Conservation (phyloP, 306 rosid genomes). For the Vigna mungo region DNA sequence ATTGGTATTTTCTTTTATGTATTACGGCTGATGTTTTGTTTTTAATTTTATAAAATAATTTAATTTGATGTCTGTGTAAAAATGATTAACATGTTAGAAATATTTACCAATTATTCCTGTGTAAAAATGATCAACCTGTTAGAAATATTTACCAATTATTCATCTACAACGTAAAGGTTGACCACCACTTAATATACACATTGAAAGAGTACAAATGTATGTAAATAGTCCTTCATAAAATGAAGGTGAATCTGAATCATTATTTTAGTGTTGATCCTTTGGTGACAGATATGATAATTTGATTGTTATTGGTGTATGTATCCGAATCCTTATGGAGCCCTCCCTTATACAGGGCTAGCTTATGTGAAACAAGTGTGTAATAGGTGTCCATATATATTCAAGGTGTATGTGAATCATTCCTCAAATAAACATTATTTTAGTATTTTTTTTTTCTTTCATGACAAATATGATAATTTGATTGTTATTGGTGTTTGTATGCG, state of each 20-base stretch:
- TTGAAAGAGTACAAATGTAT: no score
- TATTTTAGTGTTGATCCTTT: not conserved
- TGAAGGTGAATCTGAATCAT: no score
- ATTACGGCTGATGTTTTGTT: not conserved
- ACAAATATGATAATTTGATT: not conserved
- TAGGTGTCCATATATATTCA: no score
- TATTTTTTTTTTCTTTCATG: not conserved
- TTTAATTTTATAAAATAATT: not conserved
- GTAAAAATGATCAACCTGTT: no score
- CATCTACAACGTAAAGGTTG: no score
- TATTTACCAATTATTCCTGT: not conserved
- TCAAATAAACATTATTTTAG: not conserved
- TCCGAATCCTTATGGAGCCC: not conserved
- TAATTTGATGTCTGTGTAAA: not conserved
- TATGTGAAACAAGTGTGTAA: no score
- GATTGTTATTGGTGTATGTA: not conserved
- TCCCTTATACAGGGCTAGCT: no score
- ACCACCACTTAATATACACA: no score
- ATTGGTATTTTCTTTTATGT: conserved; percentile 42
- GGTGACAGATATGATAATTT: not conserved
- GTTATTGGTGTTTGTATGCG: not conserved
- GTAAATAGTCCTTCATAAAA: no score
- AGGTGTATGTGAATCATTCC: no score
- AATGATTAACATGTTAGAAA: not conserved
- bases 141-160: no score